These are phyloP conservation scores for Leishmania mexicana DNA, from an alignment of 208 protist species.

Conservation along the genomic window DNA sequence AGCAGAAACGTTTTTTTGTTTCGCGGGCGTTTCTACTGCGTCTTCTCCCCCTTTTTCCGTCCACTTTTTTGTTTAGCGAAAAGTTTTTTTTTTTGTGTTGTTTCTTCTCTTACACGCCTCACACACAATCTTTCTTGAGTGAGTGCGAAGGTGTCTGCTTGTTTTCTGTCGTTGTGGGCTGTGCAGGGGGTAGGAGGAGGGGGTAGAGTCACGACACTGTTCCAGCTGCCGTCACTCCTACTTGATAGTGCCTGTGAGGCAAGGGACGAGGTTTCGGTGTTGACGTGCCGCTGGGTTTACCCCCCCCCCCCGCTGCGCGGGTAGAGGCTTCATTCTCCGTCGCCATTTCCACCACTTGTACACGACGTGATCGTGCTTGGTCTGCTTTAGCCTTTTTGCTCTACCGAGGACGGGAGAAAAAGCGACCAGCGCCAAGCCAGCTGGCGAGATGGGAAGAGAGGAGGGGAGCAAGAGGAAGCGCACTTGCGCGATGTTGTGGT, in stretches of 20 bases:
- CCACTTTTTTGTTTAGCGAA: neutral
- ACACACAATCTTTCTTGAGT: neutral
- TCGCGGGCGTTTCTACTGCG: neutral
- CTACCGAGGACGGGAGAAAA: neutral
- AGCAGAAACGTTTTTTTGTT: neutral
- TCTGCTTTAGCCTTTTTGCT: neutral
- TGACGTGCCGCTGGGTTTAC: neutral
- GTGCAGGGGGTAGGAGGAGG: neutral
- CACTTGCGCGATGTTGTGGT: neutral
- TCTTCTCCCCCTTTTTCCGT: neutral
- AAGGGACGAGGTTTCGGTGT: neutral
- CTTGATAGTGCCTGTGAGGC: neutral
- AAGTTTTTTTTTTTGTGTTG: neutral
- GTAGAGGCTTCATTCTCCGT: neutral
- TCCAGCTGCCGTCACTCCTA: neutral
- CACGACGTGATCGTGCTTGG: neutral
- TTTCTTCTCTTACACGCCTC: neutral
- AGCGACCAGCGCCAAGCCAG: neutral
- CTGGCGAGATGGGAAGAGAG: neutral
- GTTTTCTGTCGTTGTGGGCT: neutral
- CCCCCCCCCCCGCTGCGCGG: neutral
- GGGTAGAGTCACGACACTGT: neutral
- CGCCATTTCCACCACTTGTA: neutral
- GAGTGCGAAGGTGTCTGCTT: neutral
- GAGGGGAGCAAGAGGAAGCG: neutral